Evolutionary conservation across 1,284 basidiomycete genomes (phyloP).

Genomic region (Marasmius sp.): DNA sequence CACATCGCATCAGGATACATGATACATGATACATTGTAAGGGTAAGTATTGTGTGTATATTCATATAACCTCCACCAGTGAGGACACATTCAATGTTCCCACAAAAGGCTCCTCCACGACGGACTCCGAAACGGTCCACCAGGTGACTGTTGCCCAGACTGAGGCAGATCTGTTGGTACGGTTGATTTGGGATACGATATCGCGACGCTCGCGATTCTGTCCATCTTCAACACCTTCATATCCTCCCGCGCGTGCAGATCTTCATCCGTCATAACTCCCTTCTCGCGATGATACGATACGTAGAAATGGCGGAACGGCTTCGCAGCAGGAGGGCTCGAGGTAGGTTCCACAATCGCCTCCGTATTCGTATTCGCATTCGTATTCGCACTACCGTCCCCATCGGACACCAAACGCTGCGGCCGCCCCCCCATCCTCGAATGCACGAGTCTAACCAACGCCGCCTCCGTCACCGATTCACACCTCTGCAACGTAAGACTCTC

Average conservation of each 20-base stretch:
- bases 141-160: background rate
- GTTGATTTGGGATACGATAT: background rate
- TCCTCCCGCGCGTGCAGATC: slow-evolving; percentile 7
- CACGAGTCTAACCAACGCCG: background rate
- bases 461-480: background rate
- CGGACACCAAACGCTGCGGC: background rate
- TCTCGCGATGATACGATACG: background rate
- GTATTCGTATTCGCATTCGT: background rate
- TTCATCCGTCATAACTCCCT: slow-evolving; percentile 2
- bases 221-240: slow-evolving; percentile 1
- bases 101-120: too few relatives aligned
- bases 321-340: too few relatives aligned
- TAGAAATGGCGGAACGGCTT: background rate
- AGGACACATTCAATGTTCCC: too few relatives aligned
- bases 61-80: too few relatives aligned
- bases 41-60: too few relatives aligned
- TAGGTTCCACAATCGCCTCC: background rate
- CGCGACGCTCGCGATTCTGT: background rate
- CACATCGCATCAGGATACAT: too few relatives aligned
- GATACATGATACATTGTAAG: too few relatives aligned
- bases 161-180: background rate
- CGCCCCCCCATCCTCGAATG: background rate
- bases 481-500: background rate
- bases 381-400: too few relatives aligned
- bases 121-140: too few relatives aligned